phyloP scores from a whole-genome alignment of 148 eudicot species.

The Cornus kousa region DNA sequence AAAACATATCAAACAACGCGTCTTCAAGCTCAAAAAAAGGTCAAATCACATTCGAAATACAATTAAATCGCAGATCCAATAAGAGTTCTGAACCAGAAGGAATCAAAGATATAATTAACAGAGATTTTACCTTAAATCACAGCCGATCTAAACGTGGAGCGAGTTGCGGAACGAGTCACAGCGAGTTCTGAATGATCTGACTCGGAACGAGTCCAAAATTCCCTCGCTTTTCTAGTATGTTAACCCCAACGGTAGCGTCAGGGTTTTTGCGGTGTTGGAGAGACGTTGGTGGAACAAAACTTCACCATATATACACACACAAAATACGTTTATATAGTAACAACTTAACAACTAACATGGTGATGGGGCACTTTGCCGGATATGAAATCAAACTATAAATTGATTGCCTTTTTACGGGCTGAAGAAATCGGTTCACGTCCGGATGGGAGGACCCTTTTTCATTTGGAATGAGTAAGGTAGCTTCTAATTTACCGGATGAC shows the following conservation, averaged over 20 bases:
- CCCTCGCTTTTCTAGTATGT: background rate
- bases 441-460: background rate
- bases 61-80: background rate
- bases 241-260: background rate
- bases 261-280: background rate
- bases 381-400: background rate
- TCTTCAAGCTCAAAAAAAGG: background rate
- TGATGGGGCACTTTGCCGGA: too few relatives aligned
- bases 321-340: too few relatives aligned
- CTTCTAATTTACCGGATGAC: background rate
- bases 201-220: slow-evolving; percentile 4
- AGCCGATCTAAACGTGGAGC: background rate
- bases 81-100: background rate
- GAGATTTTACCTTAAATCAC: slow-evolving; percentile 5
- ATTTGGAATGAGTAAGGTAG: background rate
- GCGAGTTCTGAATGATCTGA: slow-evolving; percentile 2
- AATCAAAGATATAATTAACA: background rate
- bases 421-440: background rate
- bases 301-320: background rate
- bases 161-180: background rate
- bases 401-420: background rate
- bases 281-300: background rate
- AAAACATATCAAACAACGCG: background rate
- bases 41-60: background rate
- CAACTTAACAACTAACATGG: too few relatives aligned